These are phyloP conservation scores for Arabis hirsuta DNA, from an alignment of 345 rosid genomes.

Conservation along the genomic window DNA sequence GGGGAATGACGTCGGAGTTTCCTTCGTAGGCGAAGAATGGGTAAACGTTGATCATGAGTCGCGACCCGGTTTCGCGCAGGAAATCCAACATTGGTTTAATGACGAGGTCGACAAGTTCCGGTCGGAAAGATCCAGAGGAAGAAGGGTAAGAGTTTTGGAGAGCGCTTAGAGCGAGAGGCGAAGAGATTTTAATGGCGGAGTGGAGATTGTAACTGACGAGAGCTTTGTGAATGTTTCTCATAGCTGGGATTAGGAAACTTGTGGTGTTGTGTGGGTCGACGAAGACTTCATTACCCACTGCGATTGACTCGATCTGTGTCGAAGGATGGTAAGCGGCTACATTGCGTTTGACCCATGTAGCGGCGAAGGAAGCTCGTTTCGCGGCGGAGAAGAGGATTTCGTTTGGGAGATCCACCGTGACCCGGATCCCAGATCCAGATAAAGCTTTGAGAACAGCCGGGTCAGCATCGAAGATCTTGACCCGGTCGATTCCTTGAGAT, in stretches of 20 bases:
- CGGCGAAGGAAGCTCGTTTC: slow-evolving; percentile 57
- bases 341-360: slow-evolving; percentile 72
- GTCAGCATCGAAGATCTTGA: slow-evolving; percentile 85
- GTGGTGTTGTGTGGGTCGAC: slow-evolving; percentile 85
- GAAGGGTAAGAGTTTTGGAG: slow-evolving; percentile 85
- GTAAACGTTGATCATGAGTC: slow-evolving; percentile 88
- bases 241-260: slow-evolving; percentile 68
- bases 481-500: slow-evolving; percentile 69
- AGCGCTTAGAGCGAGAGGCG: slow-evolving; percentile 88
- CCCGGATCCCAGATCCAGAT: slow-evolving; percentile 74
- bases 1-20: slow-evolving; percentile 86
- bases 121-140: slow-evolving; percentile 86
- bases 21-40: slow-evolving; percentile 95
- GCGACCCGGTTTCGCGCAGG: slow-evolving; percentile 88
- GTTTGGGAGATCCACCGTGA: slow-evolving; percentile 90
- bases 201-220: slow-evolving; percentile 63
- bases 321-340: slow-evolving; percentile 69
- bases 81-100: slow-evolving; percentile 81
- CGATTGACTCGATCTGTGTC: slow-evolving; percentile 87
- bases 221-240: slow-evolving; percentile 85
- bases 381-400: slow-evolving; percentile 69
- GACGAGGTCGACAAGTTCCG: slow-evolving; percentile 71
- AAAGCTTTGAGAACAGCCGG: slow-evolving; percentile 77
- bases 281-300: slow-evolving; percentile 93
- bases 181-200: slow-evolving; percentile 70